Base-by-base conservation (phyloP, 345 rosid species). In the Odontarrhena argentea region DNA sequence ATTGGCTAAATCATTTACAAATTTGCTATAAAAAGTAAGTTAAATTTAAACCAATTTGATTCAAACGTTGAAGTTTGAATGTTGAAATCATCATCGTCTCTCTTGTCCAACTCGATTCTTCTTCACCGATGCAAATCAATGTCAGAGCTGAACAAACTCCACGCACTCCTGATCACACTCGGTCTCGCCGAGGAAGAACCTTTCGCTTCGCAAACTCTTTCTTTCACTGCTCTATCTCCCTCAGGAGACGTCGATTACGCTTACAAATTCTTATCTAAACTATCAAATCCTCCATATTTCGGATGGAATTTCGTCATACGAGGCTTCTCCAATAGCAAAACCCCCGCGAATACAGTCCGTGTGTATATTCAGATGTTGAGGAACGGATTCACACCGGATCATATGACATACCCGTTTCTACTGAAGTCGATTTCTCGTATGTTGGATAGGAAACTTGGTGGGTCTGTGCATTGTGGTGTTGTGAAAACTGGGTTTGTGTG, bases 341-440 rank as follows among this genome's bases (percentile, higher is more conserved):
- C 26, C 48, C 94, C 98, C 0, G 80, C 76, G 35, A 77, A 63
- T 60, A 77, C 96, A 18, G 37, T 85, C 10, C 74, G 74, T 4
- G 74, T 79, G 50, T 87, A 81, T 63, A 75, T 82, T 6, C 22
- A 81, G 42, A 87, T 87, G 92, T 44, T 86, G 72, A 78, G 83
- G 54, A 37, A 38, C 28, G 92, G 84, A 24, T 55, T 73, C 68
- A 65, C 57, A 28, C 86, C 96, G 0, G 88, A 90, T 64, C 76
- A 87, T 55, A 68, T 93, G 63, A 93, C 98, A 0, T 86, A 74
- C 77, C 93, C 97, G 7, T 90, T 90, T 69, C 79, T 90, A 13
- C 70, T 78, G 12, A 90, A 85, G 77, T 85, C 97, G 2, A 76
- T 57, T n/a, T 80, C 88, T 8, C 86, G 93, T 49, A 78, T 86